Conservation (phyloP, 2,329 filamentous ascomycete genomes). For the Phialophora expanda region DNA sequence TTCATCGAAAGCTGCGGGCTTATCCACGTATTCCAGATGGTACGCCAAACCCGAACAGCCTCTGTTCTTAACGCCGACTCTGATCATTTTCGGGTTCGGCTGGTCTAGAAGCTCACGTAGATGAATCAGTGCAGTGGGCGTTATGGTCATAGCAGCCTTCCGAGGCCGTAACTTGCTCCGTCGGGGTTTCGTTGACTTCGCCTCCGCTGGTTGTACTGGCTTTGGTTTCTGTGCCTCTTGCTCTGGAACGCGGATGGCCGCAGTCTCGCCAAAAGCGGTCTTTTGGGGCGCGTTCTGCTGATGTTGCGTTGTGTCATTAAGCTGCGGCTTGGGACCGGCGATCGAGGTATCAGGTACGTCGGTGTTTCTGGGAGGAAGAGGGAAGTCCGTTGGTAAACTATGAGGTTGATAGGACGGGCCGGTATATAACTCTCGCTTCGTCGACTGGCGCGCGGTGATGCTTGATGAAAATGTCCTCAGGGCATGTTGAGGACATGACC, state of each 20-base stretch:
- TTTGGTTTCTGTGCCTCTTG: conserved; percentile 70
- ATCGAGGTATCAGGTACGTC: conserved; percentile 67
- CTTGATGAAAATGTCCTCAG: conserved; percentile 57
- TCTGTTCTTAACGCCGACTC: conserved; percentile 90
- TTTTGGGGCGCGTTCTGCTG: conserved; percentile 41
- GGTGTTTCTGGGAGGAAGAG: conserved; percentile 61
- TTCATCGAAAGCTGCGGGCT: conserved; percentile 86
- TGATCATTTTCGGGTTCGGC: conserved; percentile 89
- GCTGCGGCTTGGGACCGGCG: conserved; percentile 56
- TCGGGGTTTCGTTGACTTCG: conserved; percentile 54
- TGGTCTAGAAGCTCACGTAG: conserved; percentile 77
- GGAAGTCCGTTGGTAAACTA: conserved; percentile 61
- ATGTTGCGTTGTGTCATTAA: conserved; percentile 57
- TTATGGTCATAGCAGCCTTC: conserved; percentile 90
- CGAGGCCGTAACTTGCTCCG: conserved; percentile 74
- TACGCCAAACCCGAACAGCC: conserved; percentile 95
- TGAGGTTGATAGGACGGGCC: conserved; percentile 68
- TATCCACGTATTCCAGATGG: conserved; percentile 92
- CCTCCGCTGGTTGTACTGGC: conserved; percentile 44
- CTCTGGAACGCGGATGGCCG: conserved; percentile 61
- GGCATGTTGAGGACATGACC: conserved; percentile 47
- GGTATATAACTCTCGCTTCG: conserved; percentile 60
- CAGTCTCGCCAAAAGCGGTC: conserved; percentile 41
- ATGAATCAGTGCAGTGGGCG: conserved; percentile 77
- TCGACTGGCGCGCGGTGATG: conserved; percentile 52